These are phyloP conservation scores for Lyophyllum semitale DNA, from an alignment of 768 basidiomycete species.

Conservation along the genomic window DNA sequence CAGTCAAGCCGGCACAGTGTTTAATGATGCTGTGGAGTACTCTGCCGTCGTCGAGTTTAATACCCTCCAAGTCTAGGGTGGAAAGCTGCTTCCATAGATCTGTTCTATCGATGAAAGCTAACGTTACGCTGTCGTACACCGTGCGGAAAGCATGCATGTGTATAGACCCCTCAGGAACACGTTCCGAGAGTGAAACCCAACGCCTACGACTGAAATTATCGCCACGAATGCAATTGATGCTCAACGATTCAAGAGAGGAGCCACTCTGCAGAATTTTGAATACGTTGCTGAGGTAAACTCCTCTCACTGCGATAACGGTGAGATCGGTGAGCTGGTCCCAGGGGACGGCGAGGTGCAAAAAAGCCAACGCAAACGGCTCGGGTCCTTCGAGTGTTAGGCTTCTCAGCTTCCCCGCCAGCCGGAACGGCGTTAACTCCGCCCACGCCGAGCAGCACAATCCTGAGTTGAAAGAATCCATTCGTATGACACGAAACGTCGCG, in stretches of 20 bases:
- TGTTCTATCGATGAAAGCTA: not conserved
- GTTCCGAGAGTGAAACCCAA: not conserved
- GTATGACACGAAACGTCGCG: too few relatives aligned
- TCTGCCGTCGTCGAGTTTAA: not conserved
- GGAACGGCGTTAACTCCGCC: not conserved
- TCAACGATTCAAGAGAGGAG: not conserved
- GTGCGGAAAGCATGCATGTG: not conserved
- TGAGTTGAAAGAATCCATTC: too few relatives aligned
- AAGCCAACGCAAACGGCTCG: not conserved
- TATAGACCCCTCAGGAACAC: too few relatives aligned
- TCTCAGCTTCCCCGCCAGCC: not conserved
- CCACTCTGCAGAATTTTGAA: not conserved
- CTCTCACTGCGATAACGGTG: not conserved
- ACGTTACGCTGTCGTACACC: not conserved
- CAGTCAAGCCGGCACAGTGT: not conserved
- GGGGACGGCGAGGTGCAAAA: not conserved
- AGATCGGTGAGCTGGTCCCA: not conserved
- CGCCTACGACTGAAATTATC: too few relatives aligned
- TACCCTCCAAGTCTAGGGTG: not conserved
- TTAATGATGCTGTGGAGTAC: not conserved
- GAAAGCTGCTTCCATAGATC: not conserved
- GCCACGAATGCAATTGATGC: not conserved
- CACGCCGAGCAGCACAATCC: too few relatives aligned
- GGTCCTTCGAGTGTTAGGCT: not conserved
- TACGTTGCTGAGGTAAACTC: not conserved